Base-by-base conservation (phyloP, 345 rosid species). In the Firmiana major region DNA sequence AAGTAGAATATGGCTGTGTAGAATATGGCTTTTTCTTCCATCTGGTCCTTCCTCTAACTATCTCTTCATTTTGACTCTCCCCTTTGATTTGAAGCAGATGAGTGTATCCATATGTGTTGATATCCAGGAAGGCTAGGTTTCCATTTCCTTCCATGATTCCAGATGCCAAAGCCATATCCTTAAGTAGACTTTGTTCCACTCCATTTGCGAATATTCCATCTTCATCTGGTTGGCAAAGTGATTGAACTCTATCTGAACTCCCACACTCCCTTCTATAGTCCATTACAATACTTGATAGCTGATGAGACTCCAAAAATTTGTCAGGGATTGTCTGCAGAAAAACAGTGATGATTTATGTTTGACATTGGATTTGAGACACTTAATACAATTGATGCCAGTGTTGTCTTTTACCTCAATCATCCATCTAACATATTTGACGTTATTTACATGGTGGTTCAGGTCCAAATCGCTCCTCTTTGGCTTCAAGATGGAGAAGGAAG, bases 371-470 rank as follows among this genome's bases (percentile, higher is more conserved):
- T 75, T 11, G 24, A 26, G 40, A 13, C n/a, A 57, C 21, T 57
- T 73, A n/a, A 45, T 15, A 24, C 17, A 26, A 57, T 43, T 31
- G 54, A 26, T 19, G 36, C 3, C 5, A 10, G 54, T 19, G 46
- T 36, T 46, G 26, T 16, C 0, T 43, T 42, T 75, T 86, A 91
- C 93, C 95, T 89, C 95, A 19, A 89, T 82, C 93, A 89, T 91
- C 95, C 95, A 91, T 72, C 84, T 81, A 17, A 91, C 88, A 43
- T 91, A 89, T 80, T 91, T 89, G 49, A 91, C 91, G 83, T 91
- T 91, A 85, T 88, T 89, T 77, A 89, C 95, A 71, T 89, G 95
- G 51, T 89, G 89, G 85, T 91, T 91, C 95, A 91, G 84, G 78
- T 89, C 91, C 81, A 89, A 75, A 78, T 91, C 91, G 71, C 84